phyloP scores from a whole-genome alignment of 2,329 filamentous ascomycete genomes.

The Plectosphaerella sp. region DNA sequence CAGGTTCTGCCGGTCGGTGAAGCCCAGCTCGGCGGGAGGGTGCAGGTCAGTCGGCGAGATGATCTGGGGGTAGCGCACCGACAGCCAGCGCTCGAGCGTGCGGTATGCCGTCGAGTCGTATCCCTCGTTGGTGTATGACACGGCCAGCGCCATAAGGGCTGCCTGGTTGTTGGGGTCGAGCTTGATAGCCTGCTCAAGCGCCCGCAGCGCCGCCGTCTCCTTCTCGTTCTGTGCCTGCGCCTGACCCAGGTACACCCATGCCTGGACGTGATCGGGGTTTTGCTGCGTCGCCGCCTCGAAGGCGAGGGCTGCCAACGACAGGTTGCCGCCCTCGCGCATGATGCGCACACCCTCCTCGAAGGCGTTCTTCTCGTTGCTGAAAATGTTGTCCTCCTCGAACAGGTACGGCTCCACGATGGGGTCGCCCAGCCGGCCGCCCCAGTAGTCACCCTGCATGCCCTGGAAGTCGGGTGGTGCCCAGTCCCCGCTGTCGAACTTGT shows the following conservation, averaged over 20 bases:
- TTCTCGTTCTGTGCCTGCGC: conserved; percentile 99
- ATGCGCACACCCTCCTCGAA: conserved; percentile 93
- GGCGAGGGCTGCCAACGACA: conserved; percentile 86
- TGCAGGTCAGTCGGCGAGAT: conserved; percentile 69
- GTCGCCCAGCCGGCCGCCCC: conserved; percentile 57
- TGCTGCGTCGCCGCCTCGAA: conserved; percentile 96
- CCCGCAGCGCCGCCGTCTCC: conserved; percentile 90
- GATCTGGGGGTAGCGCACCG: conserved; percentile 87
- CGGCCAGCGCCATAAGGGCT: conserved; percentile 90
- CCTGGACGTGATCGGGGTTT: conserved; percentile 80
- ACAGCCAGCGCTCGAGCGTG: conserved; percentile 93
- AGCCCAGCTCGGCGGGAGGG: conserved; percentile 77
- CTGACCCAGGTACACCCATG: conserved; percentile 88
- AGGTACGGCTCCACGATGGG: conserved; percentile 84
- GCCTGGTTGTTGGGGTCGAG: conserved; percentile 82
- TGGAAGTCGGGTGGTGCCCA: conserved; percentile 67
- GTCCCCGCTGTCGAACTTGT: conserved; percentile 72
- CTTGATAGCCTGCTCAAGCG: conserved; percentile 85
- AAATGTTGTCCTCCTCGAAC: conserved; percentile 92
- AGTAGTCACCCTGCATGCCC: conserved; percentile 57
- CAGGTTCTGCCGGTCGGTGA: conserved; percentile 85
- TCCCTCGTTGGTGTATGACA: conserved; percentile 97
- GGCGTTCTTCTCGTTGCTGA: conserved; percentile 73
- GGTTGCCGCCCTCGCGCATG: conserved; percentile 87
- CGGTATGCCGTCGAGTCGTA: conserved; percentile 97